Base-by-base conservation (phyloP, 495 filamentous ascomycete species). In the Astrocystis sublimbata region DNA sequence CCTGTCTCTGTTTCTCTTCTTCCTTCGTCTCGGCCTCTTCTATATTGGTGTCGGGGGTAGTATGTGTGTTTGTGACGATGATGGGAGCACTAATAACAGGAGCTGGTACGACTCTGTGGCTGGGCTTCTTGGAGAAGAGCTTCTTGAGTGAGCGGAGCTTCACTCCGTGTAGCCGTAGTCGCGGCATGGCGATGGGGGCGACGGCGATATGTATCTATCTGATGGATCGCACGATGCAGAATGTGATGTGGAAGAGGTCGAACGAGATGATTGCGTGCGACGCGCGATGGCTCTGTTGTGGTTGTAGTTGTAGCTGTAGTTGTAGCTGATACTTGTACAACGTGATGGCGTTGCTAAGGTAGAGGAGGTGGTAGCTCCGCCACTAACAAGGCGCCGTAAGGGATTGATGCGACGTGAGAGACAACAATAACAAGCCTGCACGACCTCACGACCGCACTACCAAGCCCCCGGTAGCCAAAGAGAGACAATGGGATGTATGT, bases 141-240 rank as follows among this genome's bases (percentile, higher is more conserved):
- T 66, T 71, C 58, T 66, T 71, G 17, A 71, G 57, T 31, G 69
- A 66, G 49, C 65, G 63, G 3, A 71, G 63, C 57, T 62, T 66
- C 52, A 61, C 43, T 49, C 61, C 65, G 28, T 57, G 67, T 52
- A 60, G 19, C 53, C 53, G 66, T 60, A 69, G 58, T 63, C 36
- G 62, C 33, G 62, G 49, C 58, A 61, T 61, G 47, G 47, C 21
- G 30, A 36, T 8, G 47, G 53, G 6, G 21, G 21, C 28, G 30
- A 26, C 40, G 50, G n/a, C n/a, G n/a, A n/a, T n/a, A n/a, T n/a
- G n/a, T n/a, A n/a, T n/a, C n/a, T n/a, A n/a, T n/a, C 54, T 17
- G 43, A 23, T 31, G 41, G 12, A 49, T 42, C 30, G 23, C 24
- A 8, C 31, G 53, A 5, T 21, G 43, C 7, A 15, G 30, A 9